Evolutionary conservation across 805 yeast genomes (phyloP).

Genomic region (Torulaspora franciscae): DNA sequence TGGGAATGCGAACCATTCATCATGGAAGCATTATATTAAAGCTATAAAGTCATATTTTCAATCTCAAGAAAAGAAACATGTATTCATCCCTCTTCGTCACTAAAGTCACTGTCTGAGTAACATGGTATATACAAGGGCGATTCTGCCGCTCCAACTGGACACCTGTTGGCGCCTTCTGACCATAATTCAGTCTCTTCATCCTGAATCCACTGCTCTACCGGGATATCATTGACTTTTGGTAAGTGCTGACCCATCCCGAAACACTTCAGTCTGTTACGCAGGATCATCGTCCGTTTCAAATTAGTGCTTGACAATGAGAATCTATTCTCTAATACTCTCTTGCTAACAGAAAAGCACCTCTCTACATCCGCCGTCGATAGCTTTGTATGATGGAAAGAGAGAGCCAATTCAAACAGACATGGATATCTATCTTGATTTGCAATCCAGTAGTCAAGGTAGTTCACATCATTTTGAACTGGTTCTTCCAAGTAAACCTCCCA

Average conservation of each 20-base stretch:
- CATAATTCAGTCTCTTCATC: conserved; percentile 8
- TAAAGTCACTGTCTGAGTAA: conserved; percentile 6
- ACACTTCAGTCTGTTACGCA: conserved; percentile 14
- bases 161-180: background rate
- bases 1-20: too few relatives aligned
- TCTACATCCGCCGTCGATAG: conserved; percentile 14
- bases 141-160: background rate
- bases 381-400: conserved; percentile 12
- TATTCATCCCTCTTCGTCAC: conserved; percentile 1
- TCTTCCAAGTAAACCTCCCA: conserved; percentile 16
- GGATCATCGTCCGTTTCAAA: conserved; percentile 13
- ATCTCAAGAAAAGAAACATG: too few relatives aligned
- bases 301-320: conserved; percentile 12
- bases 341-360: conserved; percentile 11
- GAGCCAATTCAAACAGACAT: background rate
- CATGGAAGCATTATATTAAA: too few relatives aligned
- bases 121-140: background rate
- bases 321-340: conserved; percentile 7
- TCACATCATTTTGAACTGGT: conserved; percentile 9
- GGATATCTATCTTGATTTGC: conserved; percentile 14
- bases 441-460: conserved; percentile 14
- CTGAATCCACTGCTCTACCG: conserved; percentile 13
- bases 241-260: conserved; percentile 12
- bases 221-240: conserved; percentile 8
- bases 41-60: too few relatives aligned